Evolutionary conservation across 306 rosid genomes (phyloP), one percentile per base, ranked within the genome.

Genomic region (Cucurbita moschata): DNA sequence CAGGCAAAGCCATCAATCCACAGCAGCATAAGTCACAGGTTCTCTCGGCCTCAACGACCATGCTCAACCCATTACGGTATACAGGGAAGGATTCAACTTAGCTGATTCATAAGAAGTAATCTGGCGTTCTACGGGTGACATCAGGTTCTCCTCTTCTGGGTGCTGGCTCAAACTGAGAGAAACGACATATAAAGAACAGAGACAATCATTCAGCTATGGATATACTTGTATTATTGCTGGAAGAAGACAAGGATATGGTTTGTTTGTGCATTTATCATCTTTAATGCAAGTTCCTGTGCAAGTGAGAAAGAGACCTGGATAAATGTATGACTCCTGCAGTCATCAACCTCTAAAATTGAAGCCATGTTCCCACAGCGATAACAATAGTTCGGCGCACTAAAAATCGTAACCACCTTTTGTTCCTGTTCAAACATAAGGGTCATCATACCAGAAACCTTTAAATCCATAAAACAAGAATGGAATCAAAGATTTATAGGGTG

Each of bases 361-460:
- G 99, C 99, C 97, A 95, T 95, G 90, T 95, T 95, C 75, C 99
- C 99, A 76, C 99, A 95, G 68, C 99, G 96, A 78, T 95, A 95
- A 79, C 99, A 95, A 77, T 95, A 95, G 83, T 95, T 95, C 23
- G 99, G 99, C 49, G 99, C 99, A 72, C 99, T 95, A 75, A 95
- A 95, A 76, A 95, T 95, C 63, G 99, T 91, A 60, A 95, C 99
- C 83, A 95, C 99, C 88, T 95, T 95, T 86, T 95, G 97, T 80
- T 95, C 99, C 99, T 95, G 95, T 83, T 78, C 64, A 83, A 77
- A 80, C 61, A 82, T 57, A 85, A 76, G 81, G 77, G 72, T n/a
- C 9, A 39, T 78, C 51, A 75, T 30, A 72, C 77, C 56, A 13
- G 63, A 72, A 65, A 65, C 57, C 55, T 46, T 13, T 54, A 66